Conservation (phyloP, 2,329 filamentous ascomycete genomes). For the Fusarium brachygibbosum region DNA sequence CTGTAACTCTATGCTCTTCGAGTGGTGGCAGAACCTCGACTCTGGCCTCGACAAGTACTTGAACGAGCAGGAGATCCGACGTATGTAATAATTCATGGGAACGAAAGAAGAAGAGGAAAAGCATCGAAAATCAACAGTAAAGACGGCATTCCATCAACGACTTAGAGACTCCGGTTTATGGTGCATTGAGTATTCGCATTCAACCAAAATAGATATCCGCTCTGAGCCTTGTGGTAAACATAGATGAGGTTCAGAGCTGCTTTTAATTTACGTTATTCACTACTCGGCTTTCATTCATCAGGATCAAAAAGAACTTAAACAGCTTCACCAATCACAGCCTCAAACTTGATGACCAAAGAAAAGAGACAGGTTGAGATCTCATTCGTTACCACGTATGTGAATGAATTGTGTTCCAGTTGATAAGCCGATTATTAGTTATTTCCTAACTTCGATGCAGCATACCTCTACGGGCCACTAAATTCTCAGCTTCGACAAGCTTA, state of each 20-base stretch:
- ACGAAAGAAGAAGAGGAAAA: slow-evolving; percentile 11
- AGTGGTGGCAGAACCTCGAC: slow-evolving; percentile 95
- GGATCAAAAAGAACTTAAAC: not conserved
- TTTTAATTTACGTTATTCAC: slow-evolving; percentile 44
- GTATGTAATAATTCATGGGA: slow-evolving; percentile 69
- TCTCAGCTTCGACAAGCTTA: not conserved
- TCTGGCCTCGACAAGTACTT: slow-evolving; percentile 85
- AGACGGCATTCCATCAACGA: slow-evolving; percentile 4
- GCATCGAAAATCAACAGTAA: slow-evolving; percentile 11
- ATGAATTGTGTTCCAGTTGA: not conserved
- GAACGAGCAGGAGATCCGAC: slow-evolving; percentile 87
- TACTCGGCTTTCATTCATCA: not conserved
- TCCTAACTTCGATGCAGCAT: not conserved
- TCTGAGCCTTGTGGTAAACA: slow-evolving; percentile 20
- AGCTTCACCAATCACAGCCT: not conserved
- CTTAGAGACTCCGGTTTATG: slow-evolving; percentile 11
- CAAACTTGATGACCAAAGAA: not conserved
- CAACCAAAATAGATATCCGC: slow-evolving; percentile 50
- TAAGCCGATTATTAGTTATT: not conserved
- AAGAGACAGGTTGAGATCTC: not conserved
- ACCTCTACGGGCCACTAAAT: not conserved
- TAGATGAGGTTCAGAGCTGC: slow-evolving; percentile 23
- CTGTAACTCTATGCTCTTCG: slow-evolving; percentile 95
- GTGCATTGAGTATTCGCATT: slow-evolving; percentile 38
- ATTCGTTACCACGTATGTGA: not conserved